Conservation (phyloP, 495 filamentous ascomycete species). For the Daldinia loculata region DNA sequence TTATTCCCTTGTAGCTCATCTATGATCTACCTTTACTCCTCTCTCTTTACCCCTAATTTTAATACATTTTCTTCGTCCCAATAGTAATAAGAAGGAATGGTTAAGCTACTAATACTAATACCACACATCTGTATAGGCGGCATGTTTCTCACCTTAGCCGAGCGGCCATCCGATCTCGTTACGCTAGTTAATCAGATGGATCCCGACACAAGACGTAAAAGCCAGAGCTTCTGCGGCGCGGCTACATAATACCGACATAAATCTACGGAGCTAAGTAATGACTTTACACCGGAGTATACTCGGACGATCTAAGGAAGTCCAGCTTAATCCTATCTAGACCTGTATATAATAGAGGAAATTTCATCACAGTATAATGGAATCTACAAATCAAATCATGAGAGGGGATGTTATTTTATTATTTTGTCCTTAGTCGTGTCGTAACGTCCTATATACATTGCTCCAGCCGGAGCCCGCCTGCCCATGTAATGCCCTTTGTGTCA, state of each 20-base stretch:
- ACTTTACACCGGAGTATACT: neutral
- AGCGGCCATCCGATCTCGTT: constrained; percentile 44
- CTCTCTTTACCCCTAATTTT: neutral
- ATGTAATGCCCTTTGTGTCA: constrained; percentile 44
- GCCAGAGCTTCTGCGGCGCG: constrained; percentile 37
- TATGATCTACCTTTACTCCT: neutral
- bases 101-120: neutral
- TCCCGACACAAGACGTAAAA: constrained; percentile 20
- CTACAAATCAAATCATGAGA: constrained; percentile 37
- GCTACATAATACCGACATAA: neutral
- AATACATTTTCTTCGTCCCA: neutral
- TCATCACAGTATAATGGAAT: neutral
- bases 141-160: constrained; percentile 47
- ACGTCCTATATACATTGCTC: constrained; percentile 44
- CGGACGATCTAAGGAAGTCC: neutral
- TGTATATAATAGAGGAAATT: neutral
- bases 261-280: neutral
- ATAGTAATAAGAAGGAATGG: no score
- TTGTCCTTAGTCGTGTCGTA: constrained; percentile 35
- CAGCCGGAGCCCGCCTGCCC: constrained; percentile 16
- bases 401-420: constrained; percentile 47
- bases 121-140: constrained; percentile 19
- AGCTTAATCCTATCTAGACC: neutral
- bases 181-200: constrained; percentile 37
- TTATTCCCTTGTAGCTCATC: neutral